Base-by-base conservation (phyloP, 192 early-diverging fungal species). In the Powellomyces hirtus region DNA sequence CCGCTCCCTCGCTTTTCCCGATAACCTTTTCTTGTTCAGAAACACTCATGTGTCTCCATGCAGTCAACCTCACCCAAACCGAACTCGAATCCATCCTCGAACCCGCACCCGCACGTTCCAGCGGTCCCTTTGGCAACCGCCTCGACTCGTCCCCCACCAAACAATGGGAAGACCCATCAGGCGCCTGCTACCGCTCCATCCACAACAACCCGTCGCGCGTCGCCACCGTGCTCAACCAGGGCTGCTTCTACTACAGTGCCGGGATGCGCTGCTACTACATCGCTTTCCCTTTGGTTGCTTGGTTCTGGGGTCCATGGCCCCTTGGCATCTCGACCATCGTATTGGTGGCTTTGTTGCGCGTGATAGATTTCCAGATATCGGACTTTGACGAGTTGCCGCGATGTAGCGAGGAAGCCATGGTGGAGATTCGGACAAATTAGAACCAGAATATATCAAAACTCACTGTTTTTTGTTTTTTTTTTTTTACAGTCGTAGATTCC, bases 251-350 rank as follows among this genome's bases (percentile, higher is more conserved):
- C 59, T 70, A 70, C 46, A 49, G n/a, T 24, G 26, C 26, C 16
- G 77, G 74, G 13, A 75, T 79, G 77, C 60, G 77, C 2, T 63
- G 66, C 20, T 79, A 73, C 55, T 79, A 73, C 44, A 13, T 71
- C 7, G 46, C 31, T 10, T 75, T 79, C 27, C 75, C 75, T 4
- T 11, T 72, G 16, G 24, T 76, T 22, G 44, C 49, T 11, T 76
- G 70, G 63, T 59, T 79, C 50, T 79, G 73, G 73, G 77, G 77
- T 26, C 77, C 77, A n/a, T 59, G 66, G 50, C 26, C 67, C 6
- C 62, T 79, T 4, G 62, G 60, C 34, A 71, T 44, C 51, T 33
- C 52, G 3, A 66, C 74, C 16, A 24, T 69, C 7, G 4, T 75
- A 3, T 38, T 76, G 26, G 59, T 70, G 24, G 14, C 38, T 1